Base-by-base conservation (phyloP, 208 protist species). In the Trypanosoma lewisi region DNA sequence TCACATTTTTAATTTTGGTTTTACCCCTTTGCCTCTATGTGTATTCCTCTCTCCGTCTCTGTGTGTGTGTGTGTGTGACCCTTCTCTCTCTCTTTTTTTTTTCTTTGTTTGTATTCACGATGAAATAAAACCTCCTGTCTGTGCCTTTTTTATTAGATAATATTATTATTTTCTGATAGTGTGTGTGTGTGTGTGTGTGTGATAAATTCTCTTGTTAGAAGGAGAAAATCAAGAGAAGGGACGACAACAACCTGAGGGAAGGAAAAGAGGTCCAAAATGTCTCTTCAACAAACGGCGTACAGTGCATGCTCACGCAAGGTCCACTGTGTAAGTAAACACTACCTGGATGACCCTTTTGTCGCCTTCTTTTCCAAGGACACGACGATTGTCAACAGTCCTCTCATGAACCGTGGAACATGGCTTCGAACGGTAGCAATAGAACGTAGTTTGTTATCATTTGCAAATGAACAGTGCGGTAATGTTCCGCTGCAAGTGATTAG, bases 381-480 rank as follows among this genome's bases (percentile, higher is more conserved):
- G 36, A 96, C 90, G 3, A 84, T 94, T 23, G 73, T 96, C 31
- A 96, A 96, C 72, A 96, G 90, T 56, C 90, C 90, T 5, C 63
- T 96, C 17, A 96, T 96, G 90, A 96, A 96, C 45, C 82, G 90
- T 51, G 90, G 90, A 5, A 94, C 85, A 41, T 96, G 90, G 90
- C 78, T 96, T 48, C 82, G 90, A 25, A 90, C 87, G 0, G 85
- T 66, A 14, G 90, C 87, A 8, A 87, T 96, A 62, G 87, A 96
- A 63, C 80, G 80, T 49, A 84, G 72, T 53, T 70, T 96, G 17
- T 60, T 70, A 12, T 70, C 68, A 3, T 96, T 96, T 63, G 75
- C 78, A 0, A 47, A 69, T 52, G 45, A 30, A 28, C 51, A 58
- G 5, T 55, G 48, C 48, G 78, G 57, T 17, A 62, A 75, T 23